Conservation (phyloP, 192 early-diverging fungal genomes). For the Phycomyces blakesleeanus region DNA sequence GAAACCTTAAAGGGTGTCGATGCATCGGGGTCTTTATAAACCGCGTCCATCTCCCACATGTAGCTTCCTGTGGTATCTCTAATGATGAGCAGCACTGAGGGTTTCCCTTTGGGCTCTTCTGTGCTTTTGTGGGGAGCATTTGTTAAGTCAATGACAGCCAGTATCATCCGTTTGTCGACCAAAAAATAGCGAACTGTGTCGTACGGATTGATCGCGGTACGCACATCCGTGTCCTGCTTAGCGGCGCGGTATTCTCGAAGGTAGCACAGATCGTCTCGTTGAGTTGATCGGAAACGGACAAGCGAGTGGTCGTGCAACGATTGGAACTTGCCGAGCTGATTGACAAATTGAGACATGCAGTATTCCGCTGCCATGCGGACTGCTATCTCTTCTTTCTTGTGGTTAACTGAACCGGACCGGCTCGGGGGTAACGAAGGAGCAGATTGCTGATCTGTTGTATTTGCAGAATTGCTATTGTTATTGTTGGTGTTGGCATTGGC, state of each 20-base stretch:
- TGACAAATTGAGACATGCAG: slow-evolving; percentile 65
- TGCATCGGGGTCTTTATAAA: slow-evolving; percentile 41
- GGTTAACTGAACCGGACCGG: not conserved
- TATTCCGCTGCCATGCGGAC: slow-evolving; percentile 75
- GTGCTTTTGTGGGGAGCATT: not conserved
- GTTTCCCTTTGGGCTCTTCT: slow-evolving; percentile 20
- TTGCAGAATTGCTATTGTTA: not conserved
- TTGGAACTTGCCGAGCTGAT: slow-evolving; percentile 71
- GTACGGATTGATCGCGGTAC: slow-evolving; percentile 11
- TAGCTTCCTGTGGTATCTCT: slow-evolving; percentile 71
- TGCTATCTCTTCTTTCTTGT: slow-evolving; percentile 45
- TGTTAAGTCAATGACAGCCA: slow-evolving; percentile 60
- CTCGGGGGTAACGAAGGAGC: not conserved
- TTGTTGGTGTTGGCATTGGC: too few relatives aligned
- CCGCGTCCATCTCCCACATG: slow-evolving; percentile 57
- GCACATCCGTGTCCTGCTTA: not conserved
- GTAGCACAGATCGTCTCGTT: slow-evolving; percentile 55
- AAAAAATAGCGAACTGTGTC: slow-evolving; percentile 64
- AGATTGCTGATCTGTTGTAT: not conserved
- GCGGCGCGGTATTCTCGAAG: slow-evolving; percentile 6
- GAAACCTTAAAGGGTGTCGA: not conserved
- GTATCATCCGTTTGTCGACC: slow-evolving; percentile 60
- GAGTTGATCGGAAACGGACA: slow-evolving; percentile 54
- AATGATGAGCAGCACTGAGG: slow-evolving; percentile 54
- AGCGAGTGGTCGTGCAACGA: slow-evolving; percentile 59